Evolutionary conservation across 192 early-diverging fungal species (phyloP).

Genomic region (Phlyctochytrium arcticum): DNA sequence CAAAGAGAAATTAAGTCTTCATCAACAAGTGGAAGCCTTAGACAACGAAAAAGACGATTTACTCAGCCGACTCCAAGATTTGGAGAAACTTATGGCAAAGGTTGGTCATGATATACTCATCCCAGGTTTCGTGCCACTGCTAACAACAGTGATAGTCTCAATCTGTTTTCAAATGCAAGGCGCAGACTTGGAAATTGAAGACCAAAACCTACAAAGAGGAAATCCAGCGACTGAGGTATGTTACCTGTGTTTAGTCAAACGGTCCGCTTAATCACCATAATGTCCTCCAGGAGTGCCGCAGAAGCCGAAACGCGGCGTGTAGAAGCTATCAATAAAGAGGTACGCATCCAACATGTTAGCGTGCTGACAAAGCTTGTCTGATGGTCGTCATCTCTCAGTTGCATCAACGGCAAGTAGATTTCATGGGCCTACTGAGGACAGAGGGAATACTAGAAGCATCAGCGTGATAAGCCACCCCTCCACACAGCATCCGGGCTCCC

Average conservation of each 20-base stretch:
- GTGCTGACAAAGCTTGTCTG: not conserved
- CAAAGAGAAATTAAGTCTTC: slow-evolving; percentile 19
- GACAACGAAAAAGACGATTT: not conserved
- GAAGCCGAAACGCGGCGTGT: slow-evolving; percentile 6
- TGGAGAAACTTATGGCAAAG: slow-evolving; percentile 25
- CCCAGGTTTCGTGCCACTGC: too few species aligned
- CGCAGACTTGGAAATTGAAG: slow-evolving; percentile 3
- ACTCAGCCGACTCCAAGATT: slow-evolving; percentile 8
- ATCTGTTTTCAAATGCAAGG: slow-evolving; percentile 21
- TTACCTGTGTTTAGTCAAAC: not conserved
- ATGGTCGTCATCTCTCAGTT: slow-evolving; percentile 1
- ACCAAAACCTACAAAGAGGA: slow-evolving; percentile 28
- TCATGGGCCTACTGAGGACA: slow-evolving; percentile 7
- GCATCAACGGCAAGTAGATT: slow-evolving; percentile 23
- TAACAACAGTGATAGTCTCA: slow-evolving; percentile 25
- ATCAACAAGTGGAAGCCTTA: slow-evolving; percentile 17
- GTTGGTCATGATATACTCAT: too few species aligned
- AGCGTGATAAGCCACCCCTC: too few species aligned
- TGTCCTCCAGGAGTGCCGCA: slow-evolving; percentile 4
- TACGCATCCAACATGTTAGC: not conserved
- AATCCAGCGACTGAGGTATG: slow-evolving; percentile 8
- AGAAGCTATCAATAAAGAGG: slow-evolving; percentile 12
- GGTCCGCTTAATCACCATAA: not conserved
- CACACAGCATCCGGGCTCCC: too few species aligned
- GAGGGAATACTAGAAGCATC: slow-evolving; percentile 21